These are phyloP conservation scores for Gossypium turneri DNA, from an alignment of 345 rosid genomes.

Conservation along the genomic window DNA sequence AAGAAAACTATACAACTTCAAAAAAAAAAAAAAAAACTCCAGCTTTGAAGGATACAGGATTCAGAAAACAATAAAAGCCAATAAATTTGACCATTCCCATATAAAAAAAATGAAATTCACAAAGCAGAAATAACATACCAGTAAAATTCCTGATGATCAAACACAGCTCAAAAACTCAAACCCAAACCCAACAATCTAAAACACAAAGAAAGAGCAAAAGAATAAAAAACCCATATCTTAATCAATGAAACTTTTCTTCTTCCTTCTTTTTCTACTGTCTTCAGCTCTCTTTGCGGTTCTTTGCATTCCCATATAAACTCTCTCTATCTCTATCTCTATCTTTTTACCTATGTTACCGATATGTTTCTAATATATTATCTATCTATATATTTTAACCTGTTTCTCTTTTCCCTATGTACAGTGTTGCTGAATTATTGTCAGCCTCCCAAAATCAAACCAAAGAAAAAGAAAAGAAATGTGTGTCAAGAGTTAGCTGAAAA, in stretches of 20 bases:
- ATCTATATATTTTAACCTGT: background rate
- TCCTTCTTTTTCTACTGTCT: slow-evolving; percentile 13
- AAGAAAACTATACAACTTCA: background rate
- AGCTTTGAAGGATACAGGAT: slow-evolving; percentile 10
- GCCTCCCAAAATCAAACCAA: background rate
- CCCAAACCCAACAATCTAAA: slow-evolving; percentile 7
- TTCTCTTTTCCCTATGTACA: background rate
- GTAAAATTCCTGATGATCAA: slow-evolving; percentile 20
- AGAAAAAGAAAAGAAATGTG: background rate
- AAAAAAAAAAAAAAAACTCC: background rate
- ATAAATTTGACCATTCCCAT: slow-evolving; percentile 15
- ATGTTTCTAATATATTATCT: background rate
- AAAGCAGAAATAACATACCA: slow-evolving; percentile 17
- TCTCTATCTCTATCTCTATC: background rate
- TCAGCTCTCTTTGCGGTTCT: slow-evolving; percentile 14
- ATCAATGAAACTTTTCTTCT: slow-evolving; percentile 19
- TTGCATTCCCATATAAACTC: slow-evolving; percentile 21
- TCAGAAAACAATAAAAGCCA: slow-evolving; percentile 8
- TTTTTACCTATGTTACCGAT: background rate
- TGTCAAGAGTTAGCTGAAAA: background rate
- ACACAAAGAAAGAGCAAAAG: background rate
- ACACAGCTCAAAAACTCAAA: slow-evolving; percentile 17
- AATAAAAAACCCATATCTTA: slow-evolving; percentile 14
- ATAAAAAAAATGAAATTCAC: background rate
- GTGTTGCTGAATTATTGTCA: background rate